phyloP scores from a whole-genome alignment of 139 green algal species.

The Dunaliella primolecta region DNA sequence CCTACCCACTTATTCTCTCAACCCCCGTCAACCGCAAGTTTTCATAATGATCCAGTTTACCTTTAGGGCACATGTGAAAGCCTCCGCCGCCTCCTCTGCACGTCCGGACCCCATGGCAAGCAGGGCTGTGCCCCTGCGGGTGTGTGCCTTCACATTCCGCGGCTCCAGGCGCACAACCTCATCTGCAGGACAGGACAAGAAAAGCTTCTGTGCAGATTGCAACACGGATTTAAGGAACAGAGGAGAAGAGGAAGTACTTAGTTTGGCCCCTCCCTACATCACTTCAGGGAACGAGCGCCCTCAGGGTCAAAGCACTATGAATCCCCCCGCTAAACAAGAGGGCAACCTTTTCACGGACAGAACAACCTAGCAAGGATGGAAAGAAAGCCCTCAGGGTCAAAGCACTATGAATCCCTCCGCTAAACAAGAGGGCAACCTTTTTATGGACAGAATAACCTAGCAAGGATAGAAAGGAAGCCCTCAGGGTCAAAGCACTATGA shows the following conservation, averaged over 20 bases:
- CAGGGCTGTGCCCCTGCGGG: slow-evolving; percentile 39
- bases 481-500: too few species aligned
- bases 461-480: too few species aligned
- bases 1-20: too few species aligned
- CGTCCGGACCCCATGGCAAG: slow-evolving; percentile 32
- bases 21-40: neutral
- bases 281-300: neutral
- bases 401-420: too few species aligned
- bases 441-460: too few species aligned
- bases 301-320: neutral
- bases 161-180: slow-evolving; percentile 25
- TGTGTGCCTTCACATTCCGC: slow-evolving; percentile 36
- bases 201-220: too few species aligned
- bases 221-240: neutral
- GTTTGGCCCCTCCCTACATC: neutral
- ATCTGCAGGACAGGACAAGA: too few species aligned
- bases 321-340: too few species aligned
- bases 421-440: too few species aligned
- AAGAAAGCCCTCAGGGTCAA: too few species aligned
- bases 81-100: slow-evolving; percentile 30
- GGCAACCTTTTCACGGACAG: too few species aligned
- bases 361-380: too few species aligned
- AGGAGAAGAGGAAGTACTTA: neutral
- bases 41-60: neutral
- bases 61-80: slow-evolving; percentile 32